Percentiles rank a stretch among this genome's conserved stretches.
phyloP scores from a whole-genome alignment of 176 grass and related monocot species.

The Paspalum vaginatum region DNA sequence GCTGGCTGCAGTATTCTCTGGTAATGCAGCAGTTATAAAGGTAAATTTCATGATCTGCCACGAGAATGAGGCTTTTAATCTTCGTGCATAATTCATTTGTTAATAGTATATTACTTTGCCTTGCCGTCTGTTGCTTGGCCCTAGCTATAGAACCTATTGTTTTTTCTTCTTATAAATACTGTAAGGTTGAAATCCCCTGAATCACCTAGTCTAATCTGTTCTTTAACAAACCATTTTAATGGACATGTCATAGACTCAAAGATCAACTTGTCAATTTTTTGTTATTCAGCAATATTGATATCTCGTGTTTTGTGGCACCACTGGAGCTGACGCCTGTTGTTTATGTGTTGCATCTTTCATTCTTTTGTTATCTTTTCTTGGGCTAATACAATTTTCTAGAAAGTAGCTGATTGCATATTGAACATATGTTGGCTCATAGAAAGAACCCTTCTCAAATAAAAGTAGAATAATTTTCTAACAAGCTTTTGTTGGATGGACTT shows the following conservation, averaged over 20 bases:
- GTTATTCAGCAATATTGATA: slow-evolving; percentile 13
- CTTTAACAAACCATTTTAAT: not conserved
- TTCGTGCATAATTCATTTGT: slow-evolving; percentile 2
- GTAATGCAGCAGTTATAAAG: slow-evolving; percentile 99
- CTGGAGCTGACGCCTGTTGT: not conserved
- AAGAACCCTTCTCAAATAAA: slow-evolving; percentile 10
- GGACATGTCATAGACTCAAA: not conserved
- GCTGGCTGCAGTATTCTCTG: slow-evolving; percentile 89
- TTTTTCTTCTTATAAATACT: not conserved
- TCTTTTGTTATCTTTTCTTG: not conserved
- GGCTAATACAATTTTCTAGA: not conserved
- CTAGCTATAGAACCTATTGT: not conserved
- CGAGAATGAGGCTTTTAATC: not conserved
- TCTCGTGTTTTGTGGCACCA: slow-evolving; percentile 4
- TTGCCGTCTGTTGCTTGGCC: slow-evolving; percentile 8
- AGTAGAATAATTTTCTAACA: not conserved
- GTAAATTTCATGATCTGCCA: slow-evolving; percentile 50
- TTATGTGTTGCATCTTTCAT: not conserved
- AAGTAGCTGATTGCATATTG: not conserved
- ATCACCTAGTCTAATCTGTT: not conserved
- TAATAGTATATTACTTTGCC: slow-evolving; percentile 6
- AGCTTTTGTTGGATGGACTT: not conserved
- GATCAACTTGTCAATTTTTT: not conserved
- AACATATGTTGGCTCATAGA: not conserved
- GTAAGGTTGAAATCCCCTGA: not conserved